Conservation (phyloP, 2,329 filamentous ascomycete genomes). For the Colletotrichum filicis region DNA sequence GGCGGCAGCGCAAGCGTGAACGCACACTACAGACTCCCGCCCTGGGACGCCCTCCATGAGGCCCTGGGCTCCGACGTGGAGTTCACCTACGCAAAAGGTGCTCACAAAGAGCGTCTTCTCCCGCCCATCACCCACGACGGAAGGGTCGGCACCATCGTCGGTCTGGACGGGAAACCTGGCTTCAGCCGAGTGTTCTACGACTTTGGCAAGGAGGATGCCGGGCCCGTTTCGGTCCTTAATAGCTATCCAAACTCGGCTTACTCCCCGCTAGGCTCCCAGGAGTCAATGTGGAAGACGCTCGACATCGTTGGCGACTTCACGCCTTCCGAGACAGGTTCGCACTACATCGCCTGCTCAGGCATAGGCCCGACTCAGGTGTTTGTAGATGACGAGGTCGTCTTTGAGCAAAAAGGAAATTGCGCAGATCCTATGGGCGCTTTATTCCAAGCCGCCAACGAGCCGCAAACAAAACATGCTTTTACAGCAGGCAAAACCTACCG, state of each 20-base stretch:
- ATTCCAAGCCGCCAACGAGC: slow-evolving; percentile 44
- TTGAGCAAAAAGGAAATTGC: slow-evolving; percentile 45
- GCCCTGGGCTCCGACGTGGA: slow-evolving; percentile 66
- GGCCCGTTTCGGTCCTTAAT: slow-evolving; percentile 40
- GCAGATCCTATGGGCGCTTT: slow-evolving; percentile 49
- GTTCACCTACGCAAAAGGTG: slow-evolving; percentile 42
- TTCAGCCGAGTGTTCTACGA: slow-evolving; percentile 46
- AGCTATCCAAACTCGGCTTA: slow-evolving; percentile 41
- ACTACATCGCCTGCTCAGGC: slow-evolving; percentile 46
- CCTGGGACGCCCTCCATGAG: slow-evolving; percentile 66
- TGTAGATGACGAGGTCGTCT: slow-evolving; percentile 44
- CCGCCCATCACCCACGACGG: slow-evolving; percentile 38
- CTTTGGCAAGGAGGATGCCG: slow-evolving; percentile 35
- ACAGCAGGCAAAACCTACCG: slow-evolving; percentile 45
- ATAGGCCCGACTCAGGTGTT: slow-evolving; percentile 44
- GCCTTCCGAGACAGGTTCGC: slow-evolving; percentile 42
- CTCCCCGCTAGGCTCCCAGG: slow-evolving; percentile 38
- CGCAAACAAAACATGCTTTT: slow-evolving; percentile 42
- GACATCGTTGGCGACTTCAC: slow-evolving; percentile 46
- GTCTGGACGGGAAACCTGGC: slow-evolving; percentile 45
- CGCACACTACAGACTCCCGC: slow-evolving; percentile 60
- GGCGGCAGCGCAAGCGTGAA: slow-evolving; percentile 46
- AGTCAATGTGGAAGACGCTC: slow-evolving; percentile 40
- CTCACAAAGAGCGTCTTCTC: slow-evolving; percentile 36
- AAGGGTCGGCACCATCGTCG: slow-evolving; percentile 41